These are phyloP conservation scores for Daucus carota DNA, from an alignment of 129 eudicot species.

Conservation along the genomic window DNA sequence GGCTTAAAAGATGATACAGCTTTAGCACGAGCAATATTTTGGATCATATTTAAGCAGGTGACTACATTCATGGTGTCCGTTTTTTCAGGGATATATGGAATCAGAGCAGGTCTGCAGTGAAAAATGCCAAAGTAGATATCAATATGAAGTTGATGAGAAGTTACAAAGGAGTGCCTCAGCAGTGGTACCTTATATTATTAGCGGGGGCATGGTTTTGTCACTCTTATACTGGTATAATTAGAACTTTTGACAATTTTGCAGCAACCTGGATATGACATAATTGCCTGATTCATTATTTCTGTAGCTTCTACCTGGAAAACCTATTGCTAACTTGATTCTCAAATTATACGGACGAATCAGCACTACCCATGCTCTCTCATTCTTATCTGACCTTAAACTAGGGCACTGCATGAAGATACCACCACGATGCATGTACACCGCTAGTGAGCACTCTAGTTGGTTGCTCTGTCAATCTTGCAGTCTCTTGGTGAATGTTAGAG, in stretches of 20 bases:
- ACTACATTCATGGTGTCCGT: background rate
- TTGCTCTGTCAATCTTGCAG: conserved; percentile 68
- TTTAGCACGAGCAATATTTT: background rate
- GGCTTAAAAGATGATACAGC: background rate
- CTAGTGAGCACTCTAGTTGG: conserved; percentile 76
- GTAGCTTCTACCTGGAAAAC: conserved; percentile 81
- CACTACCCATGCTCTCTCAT: conserved; percentile 78
- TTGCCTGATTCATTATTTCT: conserved; percentile 93
- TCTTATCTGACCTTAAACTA: conserved; percentile 81
- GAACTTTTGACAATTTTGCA: conserved; percentile 21
- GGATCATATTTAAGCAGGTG: background rate
- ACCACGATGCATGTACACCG: conserved; percentile 83
- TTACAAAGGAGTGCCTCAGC: conserved; percentile 85
- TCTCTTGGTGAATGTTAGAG: conserved; percentile 91
- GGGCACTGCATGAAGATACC: conserved; percentile 99
- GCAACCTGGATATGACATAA: conserved; percentile 99
- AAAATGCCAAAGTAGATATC: conserved; percentile 56
- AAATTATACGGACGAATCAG: conserved; percentile 92
- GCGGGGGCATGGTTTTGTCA: conserved; percentile 57
- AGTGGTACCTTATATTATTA: conserved; percentile 76
- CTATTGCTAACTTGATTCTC: conserved; percentile 84
- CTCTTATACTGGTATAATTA: conserved; percentile 23
- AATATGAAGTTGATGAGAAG: conserved; percentile 69
- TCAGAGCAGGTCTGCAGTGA: conserved; percentile 74
- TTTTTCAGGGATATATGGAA: conserved; percentile 71